Evolutionary conservation across 352 stramenopile genomes (phyloP), one percentile per base, ranked within the genome.

Genomic region (Phytopythium ostracodes): DNA sequence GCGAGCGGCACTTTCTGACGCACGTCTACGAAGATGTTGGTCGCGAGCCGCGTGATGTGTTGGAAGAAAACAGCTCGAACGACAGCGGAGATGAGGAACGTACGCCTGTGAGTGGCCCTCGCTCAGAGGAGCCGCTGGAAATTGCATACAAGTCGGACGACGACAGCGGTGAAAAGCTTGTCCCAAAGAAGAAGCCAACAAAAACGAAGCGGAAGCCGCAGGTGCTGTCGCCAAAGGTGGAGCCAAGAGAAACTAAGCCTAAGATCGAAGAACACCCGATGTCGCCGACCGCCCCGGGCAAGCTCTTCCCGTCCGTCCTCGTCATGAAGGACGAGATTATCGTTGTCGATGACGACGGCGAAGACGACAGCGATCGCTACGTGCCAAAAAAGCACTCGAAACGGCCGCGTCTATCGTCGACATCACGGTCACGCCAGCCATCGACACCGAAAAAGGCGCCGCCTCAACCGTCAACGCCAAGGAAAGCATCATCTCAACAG

Each of bases 1-100:
- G 61, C 47, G 52, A 66, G 20, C 67, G 61, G 2, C 71, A 78
- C 43, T 56, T 59, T 33, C 54, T 53, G 25, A 68, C 70, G 3
- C 66, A 76, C 22, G 40, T 65, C 3, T 73, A 76, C 46, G 66
- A 66, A 24, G 47, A 31, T 12, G 58, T 72, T 22, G 54, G 56
- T 3, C 47, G 46, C 20, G 4, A 59, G 62, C 56, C 35, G 38
- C 25, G 35, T 22, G 53, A 54, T 18, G 40, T 44, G 38, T 15
- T 42, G 0, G 58, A 56, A 31, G 33, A 59, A 27, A 43, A 68
- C 40, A 53, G 52, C 22, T 60, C 63, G 1, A 42, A 54, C 4
- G 56, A 66, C 35, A 36, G 14, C 27, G 38, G 44, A 7, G n/a
- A 20, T 40, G 25, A 27, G 0, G n/a, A 29, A 11, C 8, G 47